Conservation (phyloP, 805 yeast species). For the Cyberlindnera lachancei region DNA sequence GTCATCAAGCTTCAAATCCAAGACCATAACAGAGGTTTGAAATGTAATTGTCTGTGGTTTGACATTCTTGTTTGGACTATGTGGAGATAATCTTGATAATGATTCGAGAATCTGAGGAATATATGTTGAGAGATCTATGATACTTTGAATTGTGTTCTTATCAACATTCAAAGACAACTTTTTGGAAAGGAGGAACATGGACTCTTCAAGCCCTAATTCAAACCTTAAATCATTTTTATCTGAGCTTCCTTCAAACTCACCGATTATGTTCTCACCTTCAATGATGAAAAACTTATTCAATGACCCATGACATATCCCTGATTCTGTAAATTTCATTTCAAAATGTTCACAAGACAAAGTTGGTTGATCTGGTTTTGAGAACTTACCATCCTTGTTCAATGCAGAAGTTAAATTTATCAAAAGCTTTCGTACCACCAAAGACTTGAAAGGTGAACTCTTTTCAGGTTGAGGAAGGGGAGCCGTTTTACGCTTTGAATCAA, state of each 20-base stretch:
- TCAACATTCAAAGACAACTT: constrained; percentile 22
- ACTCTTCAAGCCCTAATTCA: constrained; percentile 33
- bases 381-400: constrained; percentile 31
- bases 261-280: constrained; percentile 15
- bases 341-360: constrained; percentile 25
- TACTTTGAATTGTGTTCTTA: constrained; percentile 15
- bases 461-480: background rate
- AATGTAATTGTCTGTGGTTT: constrained; percentile 5
- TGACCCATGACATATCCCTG: constrained; percentile 40
- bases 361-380: constrained; percentile 29
- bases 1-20: constrained; percentile 7
- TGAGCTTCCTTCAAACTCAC: constrained; percentile 23
- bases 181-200: constrained; percentile 39
- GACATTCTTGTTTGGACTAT: constrained; percentile 2
- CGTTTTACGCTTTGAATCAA: constrained; percentile 4
- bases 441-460: constrained; percentile 25
- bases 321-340: constrained; percentile 36
- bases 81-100: constrained; percentile 9
- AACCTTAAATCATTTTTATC: constrained; percentile 44
- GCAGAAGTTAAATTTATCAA: constrained; percentile 41
- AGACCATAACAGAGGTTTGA: constrained; percentile 16
- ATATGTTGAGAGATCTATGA: constrained; percentile 25
- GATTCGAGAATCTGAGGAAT: constrained; percentile 22
- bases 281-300: constrained; percentile 27
- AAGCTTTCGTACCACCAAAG: constrained; percentile 31